Conservation (phyloP, 2,329 filamentous ascomycete genomes). For the Massarina eburnea region DNA sequence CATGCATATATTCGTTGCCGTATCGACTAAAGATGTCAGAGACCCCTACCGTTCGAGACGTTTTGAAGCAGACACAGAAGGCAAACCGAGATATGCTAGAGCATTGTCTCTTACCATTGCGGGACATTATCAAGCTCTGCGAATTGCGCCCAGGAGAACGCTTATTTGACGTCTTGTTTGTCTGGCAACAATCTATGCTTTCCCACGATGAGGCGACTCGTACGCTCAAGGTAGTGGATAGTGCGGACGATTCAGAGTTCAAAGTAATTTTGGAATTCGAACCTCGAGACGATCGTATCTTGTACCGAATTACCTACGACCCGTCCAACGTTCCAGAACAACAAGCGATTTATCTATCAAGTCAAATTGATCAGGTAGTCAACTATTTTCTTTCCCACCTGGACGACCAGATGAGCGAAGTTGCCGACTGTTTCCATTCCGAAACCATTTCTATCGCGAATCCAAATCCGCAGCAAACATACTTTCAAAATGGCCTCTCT, state of each 20-base stretch:
- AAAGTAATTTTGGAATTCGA: conserved; percentile 75
- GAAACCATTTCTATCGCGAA: conserved; percentile 46
- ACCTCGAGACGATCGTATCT: conserved; percentile 55
- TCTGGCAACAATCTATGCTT: conserved; percentile 76
- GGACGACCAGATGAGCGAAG: conserved; percentile 34
- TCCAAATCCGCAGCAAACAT: conserved; percentile 28
- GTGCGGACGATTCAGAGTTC: conserved; percentile 74
- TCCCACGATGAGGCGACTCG: conserved; percentile 29
- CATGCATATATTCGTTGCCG: conserved; percentile 76
- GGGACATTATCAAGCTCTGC: conserved; percentile 67
- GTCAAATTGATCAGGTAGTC: conserved; percentile 62
- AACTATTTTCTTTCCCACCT: conserved; percentile 45
- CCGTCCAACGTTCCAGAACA: conserved; percentile 54
- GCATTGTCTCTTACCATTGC: conserved; percentile 64
- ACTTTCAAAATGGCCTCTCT: conserved; percentile 31
- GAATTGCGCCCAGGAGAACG: conserved; percentile 56
- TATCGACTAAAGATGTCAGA: conserved; percentile 63
- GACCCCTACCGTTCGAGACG: conserved; percentile 57
- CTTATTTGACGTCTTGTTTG: conserved; percentile 77
- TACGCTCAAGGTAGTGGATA: conserved; percentile 58
- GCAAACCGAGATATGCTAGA: conserved; percentile 67
- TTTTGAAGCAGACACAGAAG: conserved; percentile 65
- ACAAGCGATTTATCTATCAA: conserved; percentile 59
- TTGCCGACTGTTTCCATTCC: conserved; percentile 21
- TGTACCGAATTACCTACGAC: conserved; percentile 59